phyloP scores from a whole-genome alignment of 768 basidiomycete genomes.

The Boletus vermiculosoides region DNA sequence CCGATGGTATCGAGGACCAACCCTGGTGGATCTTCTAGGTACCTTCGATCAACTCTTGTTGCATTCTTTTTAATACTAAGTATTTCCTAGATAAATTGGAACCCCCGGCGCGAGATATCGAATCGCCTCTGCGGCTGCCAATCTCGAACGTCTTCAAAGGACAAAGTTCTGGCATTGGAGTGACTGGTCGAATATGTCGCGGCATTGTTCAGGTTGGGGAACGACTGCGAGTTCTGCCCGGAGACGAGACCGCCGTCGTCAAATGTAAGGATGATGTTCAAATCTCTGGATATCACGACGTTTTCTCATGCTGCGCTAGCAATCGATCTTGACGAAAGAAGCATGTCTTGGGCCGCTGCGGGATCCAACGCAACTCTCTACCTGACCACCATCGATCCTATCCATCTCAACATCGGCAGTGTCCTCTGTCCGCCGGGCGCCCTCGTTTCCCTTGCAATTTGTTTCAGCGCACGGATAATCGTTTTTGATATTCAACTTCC shows the following conservation, averaged over 20 bases:
- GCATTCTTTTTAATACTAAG: not conserved
- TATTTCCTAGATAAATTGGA: constrained; percentile 66
- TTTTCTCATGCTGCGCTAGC: constrained; percentile 42
- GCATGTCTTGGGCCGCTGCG: constrained; percentile 82
- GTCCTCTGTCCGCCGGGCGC: constrained; percentile 79
- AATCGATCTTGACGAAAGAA: constrained; percentile 80
- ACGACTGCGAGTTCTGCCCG: constrained; percentile 80
- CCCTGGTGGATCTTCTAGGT: constrained; percentile 85
- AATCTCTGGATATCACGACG: not conserved
- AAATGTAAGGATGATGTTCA: constrained; percentile 45
- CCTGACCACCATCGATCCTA: constrained; percentile 79
- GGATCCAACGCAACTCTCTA: constrained; percentile 89
- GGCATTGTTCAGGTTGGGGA: constrained; percentile 95
- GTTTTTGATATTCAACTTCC: constrained; percentile 92
- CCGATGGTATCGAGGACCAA: constrained; percentile 84
- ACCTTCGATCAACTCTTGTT: constrained; percentile 3
- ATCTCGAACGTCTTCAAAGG: constrained; percentile 96
- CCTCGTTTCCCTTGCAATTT: constrained; percentile 70
- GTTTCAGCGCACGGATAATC: constrained; percentile 85
- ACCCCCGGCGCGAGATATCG: constrained; percentile 76
- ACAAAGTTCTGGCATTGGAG: constrained; percentile 70
- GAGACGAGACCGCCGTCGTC: constrained; percentile 85
- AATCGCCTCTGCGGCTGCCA: constrained; percentile 77
- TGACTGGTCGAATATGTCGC: constrained; percentile 81
- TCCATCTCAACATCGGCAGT: constrained; percentile 83